Evolutionary conservation across 441 rosid species (phyloP), one percentile per base, ranked within the genome.

Genomic region (Corymbia calophylla): DNA sequence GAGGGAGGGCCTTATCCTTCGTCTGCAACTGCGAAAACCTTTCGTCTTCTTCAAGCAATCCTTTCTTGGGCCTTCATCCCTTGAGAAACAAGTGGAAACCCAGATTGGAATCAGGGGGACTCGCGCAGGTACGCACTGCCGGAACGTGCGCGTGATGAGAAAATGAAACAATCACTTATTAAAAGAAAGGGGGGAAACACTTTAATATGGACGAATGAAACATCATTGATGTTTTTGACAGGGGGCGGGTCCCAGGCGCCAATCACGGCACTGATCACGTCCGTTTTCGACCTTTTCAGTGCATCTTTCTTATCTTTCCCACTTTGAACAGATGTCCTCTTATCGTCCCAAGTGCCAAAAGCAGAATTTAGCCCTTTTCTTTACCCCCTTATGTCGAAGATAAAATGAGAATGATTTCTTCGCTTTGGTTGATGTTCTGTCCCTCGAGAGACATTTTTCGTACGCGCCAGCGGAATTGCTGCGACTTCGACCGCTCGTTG

Each of bases 181-280:
- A 39, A 32, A 17, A 23, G 3, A 19, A 23, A 4, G 4, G 12
- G 0, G 32, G 11, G 6, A 21, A 3, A 0, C 8, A 7, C n/a
- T 39, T 39, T 73, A 44, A 47, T 6, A 77, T 77, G 12, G 84
- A 44, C 13, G 84, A 6, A 77, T 39, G 44, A 44, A 47, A 6
- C 9, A 11, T 23, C 48, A 44, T 12, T 77, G n/a, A 77, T 44
- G 48, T 66, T 66, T 77, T 23, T 77, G 84, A 44, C 84, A 44
- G 18, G 35, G 82, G 21, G 27, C n/a, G 88, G 31, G 8, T 64
- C 90, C 87, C 27, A 86, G 11, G n/a, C 88, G 27, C 82, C 88
- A 64, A 89, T 86, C 88, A 35, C 84, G 90, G 64, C 90, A n/a
- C 51, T 27, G 51, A 85, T 86, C 25, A 18, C 53, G 35, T 48